Percentiles rank a stretch among this genome's conserved stretches.
phyloP scores from a whole-genome alignment of 1,284 basidiomycete species.

The Ganoderma leucocontextum region DNA sequence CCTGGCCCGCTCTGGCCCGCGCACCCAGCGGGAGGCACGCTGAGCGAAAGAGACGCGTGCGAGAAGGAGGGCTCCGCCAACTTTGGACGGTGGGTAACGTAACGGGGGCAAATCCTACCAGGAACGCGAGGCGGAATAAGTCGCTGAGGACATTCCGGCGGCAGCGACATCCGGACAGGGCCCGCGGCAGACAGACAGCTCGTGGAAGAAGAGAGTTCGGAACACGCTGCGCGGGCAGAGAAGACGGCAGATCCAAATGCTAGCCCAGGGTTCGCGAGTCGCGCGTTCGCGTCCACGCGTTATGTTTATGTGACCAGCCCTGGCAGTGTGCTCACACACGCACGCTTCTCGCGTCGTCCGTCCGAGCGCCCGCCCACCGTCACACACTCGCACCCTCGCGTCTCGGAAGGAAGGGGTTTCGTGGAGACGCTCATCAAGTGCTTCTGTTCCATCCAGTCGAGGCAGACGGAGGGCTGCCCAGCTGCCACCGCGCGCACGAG shows the following conservation, averaged over 20 bases:
- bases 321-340: neutral
- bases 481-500: conserved; percentile 8
- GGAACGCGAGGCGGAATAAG: conserved; percentile 20
- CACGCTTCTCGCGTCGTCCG: conserved; percentile 1
- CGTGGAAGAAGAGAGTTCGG: neutral
- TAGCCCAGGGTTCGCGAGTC: neutral
- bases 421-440: neutral
- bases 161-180: neutral
- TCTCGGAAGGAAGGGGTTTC: neutral
- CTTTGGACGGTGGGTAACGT: conserved; percentile 18
- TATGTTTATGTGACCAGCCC: neutral
- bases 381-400: neutral
- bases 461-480: conserved; percentile 7
- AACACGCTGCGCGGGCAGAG: neutral
- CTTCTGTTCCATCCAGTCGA: conserved; percentile 4
- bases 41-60: conserved; percentile 1
- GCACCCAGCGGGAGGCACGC: neutral
- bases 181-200: neutral
- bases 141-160: conserved; percentile 18
- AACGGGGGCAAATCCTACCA: conserved; percentile 27
- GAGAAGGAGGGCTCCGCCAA: neutral
- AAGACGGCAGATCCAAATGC: conserved; percentile 4
- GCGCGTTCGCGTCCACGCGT: neutral
- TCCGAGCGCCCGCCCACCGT: conserved; percentile 2
- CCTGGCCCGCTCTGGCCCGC: conserved; percentile 24